A percentile compares a stretch with the other conserved stretches of the same genome.
Evolutionary conservation across 768 basidiomycete species (phyloP).

Genomic region (Psilocybe tampanensis): DNA sequence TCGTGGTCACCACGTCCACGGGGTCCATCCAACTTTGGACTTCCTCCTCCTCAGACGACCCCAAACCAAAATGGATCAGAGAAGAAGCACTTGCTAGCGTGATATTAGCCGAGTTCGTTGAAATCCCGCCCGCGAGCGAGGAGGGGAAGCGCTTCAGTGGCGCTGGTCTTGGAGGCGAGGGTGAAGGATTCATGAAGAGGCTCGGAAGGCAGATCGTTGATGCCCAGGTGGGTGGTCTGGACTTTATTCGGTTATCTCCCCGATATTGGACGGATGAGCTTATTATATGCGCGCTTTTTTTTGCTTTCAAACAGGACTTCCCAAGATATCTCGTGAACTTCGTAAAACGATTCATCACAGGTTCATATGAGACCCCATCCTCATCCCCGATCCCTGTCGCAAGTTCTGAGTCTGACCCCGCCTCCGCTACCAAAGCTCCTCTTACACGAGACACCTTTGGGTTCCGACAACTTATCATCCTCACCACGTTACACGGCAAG

Average conservation of each 20-base stretch:
- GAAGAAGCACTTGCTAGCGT: conserved; percentile 79
- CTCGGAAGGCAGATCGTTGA: conserved; percentile 59
- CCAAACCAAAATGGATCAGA: conserved; percentile 70
- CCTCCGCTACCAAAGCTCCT: conserved; percentile 38
- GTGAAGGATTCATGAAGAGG: conserved; percentile 53
- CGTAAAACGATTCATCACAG: conserved; percentile 68
- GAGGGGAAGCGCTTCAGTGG: conserved; percentile 45
- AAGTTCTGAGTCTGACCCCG: too few relatives aligned
- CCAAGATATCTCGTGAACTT: conserved; percentile 73
- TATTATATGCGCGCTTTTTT: background rate
- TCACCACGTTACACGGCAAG: conserved; percentile 71
- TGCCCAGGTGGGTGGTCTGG: conserved; percentile 48
- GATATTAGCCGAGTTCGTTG: conserved; percentile 68
- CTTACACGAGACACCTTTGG: conserved; percentile 76
- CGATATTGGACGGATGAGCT: too few relatives aligned
- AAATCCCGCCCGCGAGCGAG: conserved; percentile 50
- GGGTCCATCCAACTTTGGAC: conserved; percentile 77
- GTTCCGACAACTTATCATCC: conserved; percentile 82
- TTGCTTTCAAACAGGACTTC: conserved; percentile 49
- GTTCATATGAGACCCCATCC: conserved; percentile 60
- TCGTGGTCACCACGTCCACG: conserved; percentile 69
- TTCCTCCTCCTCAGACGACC: conserved; percentile 26
- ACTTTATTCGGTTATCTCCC: background rate
- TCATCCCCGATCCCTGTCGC: too few relatives aligned
- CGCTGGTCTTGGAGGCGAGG: conserved; percentile 32